phyloP scores from a whole-genome alignment of 257 asterid species.

The Solanum ossicruentum region DNA sequence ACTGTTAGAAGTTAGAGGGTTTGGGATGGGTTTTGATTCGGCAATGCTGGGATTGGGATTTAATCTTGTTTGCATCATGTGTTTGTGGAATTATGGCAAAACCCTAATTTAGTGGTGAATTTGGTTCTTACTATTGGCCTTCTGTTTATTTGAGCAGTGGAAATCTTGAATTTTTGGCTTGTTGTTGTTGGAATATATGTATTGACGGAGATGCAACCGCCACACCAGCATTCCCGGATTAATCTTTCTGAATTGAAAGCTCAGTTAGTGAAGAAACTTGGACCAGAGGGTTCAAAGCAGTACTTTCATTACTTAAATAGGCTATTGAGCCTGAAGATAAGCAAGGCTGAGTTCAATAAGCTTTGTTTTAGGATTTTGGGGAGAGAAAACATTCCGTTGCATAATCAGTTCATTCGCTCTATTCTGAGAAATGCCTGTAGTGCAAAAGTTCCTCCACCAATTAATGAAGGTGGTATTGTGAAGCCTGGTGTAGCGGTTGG shows the following conservation, averaged over 20 bases:
- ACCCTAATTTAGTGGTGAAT: constrained; percentile 36
- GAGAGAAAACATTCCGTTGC: constrained; percentile 64
- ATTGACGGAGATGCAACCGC: constrained; percentile 62
- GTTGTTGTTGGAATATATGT: constrained; percentile 41
- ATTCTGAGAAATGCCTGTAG: constrained; percentile 57
- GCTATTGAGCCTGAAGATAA: constrained; percentile 57
- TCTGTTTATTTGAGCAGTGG: constrained; percentile 8
- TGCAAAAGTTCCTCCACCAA: constrained; percentile 52
- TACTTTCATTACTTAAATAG: constrained; percentile 60
- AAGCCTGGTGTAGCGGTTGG: constrained; percentile 18
- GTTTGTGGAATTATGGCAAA: constrained; percentile 33
- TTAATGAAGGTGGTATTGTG: constrained; percentile 22
- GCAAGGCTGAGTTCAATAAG: constrained; percentile 65
- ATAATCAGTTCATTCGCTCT: constrained; percentile 68
- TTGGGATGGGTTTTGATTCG: constrained; percentile 36
- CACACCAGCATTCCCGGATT: constrained; percentile 66
- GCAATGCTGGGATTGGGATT: constrained; percentile 25
- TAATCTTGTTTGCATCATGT: constrained; percentile 29
- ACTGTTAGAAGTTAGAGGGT: constrained; percentile 13
- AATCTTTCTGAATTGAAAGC: constrained; percentile 67
- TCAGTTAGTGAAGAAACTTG: constrained; percentile 62
- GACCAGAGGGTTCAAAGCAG: constrained; percentile 69
- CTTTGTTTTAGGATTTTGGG: constrained; percentile 62
- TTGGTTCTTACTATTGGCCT: not conserved
- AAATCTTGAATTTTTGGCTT: constrained; percentile 11